Percentiles rank a stretch among this genome's conserved stretches.
phyloP scores from a whole-genome alignment of 805 yeast genomes.

The Lipomyces kockii region DNA sequence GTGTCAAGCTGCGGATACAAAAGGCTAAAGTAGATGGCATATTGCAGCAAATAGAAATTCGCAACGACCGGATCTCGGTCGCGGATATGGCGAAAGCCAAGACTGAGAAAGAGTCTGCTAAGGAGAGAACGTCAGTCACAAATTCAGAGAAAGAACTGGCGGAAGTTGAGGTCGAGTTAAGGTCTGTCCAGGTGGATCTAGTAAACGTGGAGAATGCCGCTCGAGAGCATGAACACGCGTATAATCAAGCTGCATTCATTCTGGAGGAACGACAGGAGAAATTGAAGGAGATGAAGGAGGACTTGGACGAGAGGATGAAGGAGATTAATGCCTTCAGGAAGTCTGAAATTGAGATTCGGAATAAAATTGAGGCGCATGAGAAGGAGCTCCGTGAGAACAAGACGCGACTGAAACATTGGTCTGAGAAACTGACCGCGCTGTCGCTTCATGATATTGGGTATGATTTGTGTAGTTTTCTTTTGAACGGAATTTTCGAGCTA shows the following conservation, averaged over 20 bases:
- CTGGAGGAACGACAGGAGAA: slow-evolving; percentile 41
- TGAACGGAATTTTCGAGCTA: slow-evolving; percentile 24
- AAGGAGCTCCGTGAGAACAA: slow-evolving; percentile 51
- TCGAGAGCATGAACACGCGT: slow-evolving; percentile 38
- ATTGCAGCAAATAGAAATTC: slow-evolving; percentile 64
- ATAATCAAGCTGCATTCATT: slow-evolving; percentile 31
- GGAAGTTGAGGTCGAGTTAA: slow-evolving; percentile 46
- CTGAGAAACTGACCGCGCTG: slow-evolving; percentile 46
- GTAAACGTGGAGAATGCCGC: slow-evolving; percentile 48
- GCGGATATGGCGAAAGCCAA: slow-evolving; percentile 63
- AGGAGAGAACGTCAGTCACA: slow-evolving; percentile 55
- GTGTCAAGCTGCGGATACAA: slow-evolving; percentile 78
- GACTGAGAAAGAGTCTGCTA: slow-evolving; percentile 64
- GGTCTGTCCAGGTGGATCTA: slow-evolving; percentile 43
- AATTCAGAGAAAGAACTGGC: slow-evolving; percentile 56
- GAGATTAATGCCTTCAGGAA: slow-evolving; percentile 63
- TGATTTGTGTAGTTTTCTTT: slow-evolving; percentile 4
- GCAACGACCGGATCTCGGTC: slow-evolving; percentile 59
- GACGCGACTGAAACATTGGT: slow-evolving; percentile 44
- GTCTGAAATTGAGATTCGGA: slow-evolving; percentile 67
- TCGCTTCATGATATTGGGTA: slow-evolving; percentile 58
- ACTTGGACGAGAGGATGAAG: slow-evolving; percentile 48
- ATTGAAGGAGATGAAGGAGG: slow-evolving; percentile 47
- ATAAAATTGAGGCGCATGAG: slow-evolving; percentile 63
- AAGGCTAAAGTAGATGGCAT: slow-evolving; percentile 80